These are phyloP conservation scores for Leptographium procerum DNA, from an alignment of 2,329 filamentous ascomycete species.

Conservation along the genomic window DNA sequence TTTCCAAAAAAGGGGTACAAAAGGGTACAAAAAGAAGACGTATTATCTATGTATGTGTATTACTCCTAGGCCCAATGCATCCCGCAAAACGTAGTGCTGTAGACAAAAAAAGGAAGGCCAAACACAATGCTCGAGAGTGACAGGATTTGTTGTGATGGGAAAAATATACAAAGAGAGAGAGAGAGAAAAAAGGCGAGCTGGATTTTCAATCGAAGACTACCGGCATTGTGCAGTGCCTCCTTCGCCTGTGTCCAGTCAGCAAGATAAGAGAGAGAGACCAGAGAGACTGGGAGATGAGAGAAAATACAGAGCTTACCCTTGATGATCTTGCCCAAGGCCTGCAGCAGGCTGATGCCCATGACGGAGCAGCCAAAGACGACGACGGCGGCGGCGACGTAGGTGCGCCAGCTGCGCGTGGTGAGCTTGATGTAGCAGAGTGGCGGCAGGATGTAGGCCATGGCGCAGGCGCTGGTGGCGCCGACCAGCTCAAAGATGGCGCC, in stretches of 20 bases:
- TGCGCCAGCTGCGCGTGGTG: slow-evolving; percentile 64
- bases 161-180: neutral
- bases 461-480: slow-evolving; percentile 86
- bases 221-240: neutral
- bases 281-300: neutral
- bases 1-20: neutral
- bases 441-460: slow-evolving; percentile 88
- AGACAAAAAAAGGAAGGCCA: neutral
- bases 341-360: slow-evolving; percentile 68
- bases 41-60: neutral
- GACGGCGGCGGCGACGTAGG: slow-evolving; percentile 57
- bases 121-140: too few relatives aligned
- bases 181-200: too few relatives aligned
- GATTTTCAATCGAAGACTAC: too few relatives aligned
- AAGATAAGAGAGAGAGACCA: too few relatives aligned
- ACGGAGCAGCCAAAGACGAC: slow-evolving; percentile 70
- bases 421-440: slow-evolving; percentile 93
- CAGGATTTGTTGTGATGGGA: neutral
- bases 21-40: neutral
- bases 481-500: slow-evolving; percentile 93
- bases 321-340: slow-evolving; percentile 59
- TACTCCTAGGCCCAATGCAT: neutral
- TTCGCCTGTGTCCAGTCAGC: neutral
- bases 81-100: neutral
- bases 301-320: slow-evolving; percentile 18